Conservation (phyloP, 306 rosid species). For the Begonia masoniana region DNA sequence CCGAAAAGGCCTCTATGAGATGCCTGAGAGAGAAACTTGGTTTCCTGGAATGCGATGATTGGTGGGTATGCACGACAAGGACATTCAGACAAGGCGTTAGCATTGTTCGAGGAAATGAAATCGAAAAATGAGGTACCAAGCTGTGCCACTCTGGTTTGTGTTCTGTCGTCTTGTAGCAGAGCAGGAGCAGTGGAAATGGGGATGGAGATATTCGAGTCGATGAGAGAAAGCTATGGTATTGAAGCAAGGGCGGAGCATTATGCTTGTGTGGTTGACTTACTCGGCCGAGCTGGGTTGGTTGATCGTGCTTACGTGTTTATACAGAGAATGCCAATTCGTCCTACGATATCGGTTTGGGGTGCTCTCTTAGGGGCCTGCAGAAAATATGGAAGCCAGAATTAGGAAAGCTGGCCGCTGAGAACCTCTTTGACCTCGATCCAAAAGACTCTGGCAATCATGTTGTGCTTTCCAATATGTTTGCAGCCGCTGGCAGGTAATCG, state of each 20-base stretch:
- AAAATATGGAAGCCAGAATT: conserved; percentile 53
- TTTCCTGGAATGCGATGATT: conserved; percentile 65
- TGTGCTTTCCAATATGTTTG: conserved; percentile 71
- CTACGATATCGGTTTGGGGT: conserved; percentile 78
- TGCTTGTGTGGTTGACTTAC: conserved; percentile 66
- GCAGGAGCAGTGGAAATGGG: conserved; percentile 67
- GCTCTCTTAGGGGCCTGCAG: conserved; percentile 74
- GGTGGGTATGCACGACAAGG: conserved; percentile 76
- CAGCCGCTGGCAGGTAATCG: conserved; percentile 69
- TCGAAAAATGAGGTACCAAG: conserved; percentile 24
- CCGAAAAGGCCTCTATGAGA: conserved; percentile 36
- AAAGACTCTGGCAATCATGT: conserved; percentile 84
- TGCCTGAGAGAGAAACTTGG: conserved; percentile 52
- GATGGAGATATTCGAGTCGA: conserved; percentile 47
- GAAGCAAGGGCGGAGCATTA: conserved; percentile 79
- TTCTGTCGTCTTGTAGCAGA: conserved; percentile 68
- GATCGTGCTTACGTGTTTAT: conserved; percentile 66
- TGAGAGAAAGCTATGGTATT: conserved; percentile 40
- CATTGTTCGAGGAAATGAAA: conserved; percentile 47
- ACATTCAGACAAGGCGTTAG: conserved; percentile 47
- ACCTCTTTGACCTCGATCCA: conserved; percentile 69
- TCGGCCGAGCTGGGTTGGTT: conserved; percentile 74
- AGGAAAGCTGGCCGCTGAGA: conserved; percentile 71
- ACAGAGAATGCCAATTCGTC: conserved; percentile 48
- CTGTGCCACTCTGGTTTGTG: conserved; percentile 62